Evolutionary conservation across 139 green algal species (phyloP), one percentile per base, ranked within the genome.

Genomic region (Nannochloris sp.): DNA sequence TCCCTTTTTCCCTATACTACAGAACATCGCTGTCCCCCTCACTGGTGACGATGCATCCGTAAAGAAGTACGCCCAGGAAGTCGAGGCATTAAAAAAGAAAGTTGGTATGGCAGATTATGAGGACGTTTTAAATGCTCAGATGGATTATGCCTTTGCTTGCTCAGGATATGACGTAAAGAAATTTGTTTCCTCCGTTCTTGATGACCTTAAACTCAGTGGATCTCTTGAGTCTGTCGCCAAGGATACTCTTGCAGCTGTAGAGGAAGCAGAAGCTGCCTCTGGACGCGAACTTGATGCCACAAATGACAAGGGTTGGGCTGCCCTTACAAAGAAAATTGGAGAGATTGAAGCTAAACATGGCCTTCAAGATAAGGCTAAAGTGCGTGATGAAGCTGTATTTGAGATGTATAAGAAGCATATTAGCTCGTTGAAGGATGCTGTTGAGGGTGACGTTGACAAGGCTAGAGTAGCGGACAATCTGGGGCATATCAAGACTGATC

Each of bases 371-470:
- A 67, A 57, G 29, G 47, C 44, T 32, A 82, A 82, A 44, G 67
- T 83, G 14, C 66, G 69, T 39, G 51, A 83, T 23, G 64, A 83
- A 34, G 64, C 73, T 9, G 64, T 79, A 24, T 51, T 82, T 34
- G 76, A 83, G 10, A 77, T 82, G 73, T 77, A 77, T 62, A 73
- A 68, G 63, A 47, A 64, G 33, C 70, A 77, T 44, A 64, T 77
- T 46, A 32, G 25, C 9, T 30, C 27, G 25, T 57, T 78, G 29
- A 61, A 38, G 29, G 39, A 68, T 24, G 29, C 65, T 56, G 60
- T 71, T n/a, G n/a, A 70, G 32, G 46, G 27, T 6, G 58, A 71
- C 33, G 60, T 74, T 31, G 33, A 74, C 38, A 68, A 70, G 46
- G 65, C 24, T 37, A 61, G 51, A 23, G 14, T 32, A 10, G 34